A percentile compares a stretch with the other conserved stretches of the same genome.
Conservation (phyloP, 352 stramenopile species). For the Globisporangium sylvaticum region DNA sequence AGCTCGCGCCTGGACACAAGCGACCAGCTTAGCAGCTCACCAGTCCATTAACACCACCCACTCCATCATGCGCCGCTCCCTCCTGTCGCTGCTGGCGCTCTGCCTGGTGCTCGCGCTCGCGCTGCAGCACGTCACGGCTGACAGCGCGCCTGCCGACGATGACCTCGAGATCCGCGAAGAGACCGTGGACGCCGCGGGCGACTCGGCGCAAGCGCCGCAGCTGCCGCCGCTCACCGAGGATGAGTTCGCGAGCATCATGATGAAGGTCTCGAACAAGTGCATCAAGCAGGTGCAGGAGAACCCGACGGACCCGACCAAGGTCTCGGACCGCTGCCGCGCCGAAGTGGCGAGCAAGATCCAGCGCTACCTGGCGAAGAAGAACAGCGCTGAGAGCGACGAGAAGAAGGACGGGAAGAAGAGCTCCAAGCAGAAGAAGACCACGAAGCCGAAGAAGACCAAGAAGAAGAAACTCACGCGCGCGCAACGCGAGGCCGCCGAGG, state of each 20-base stretch:
- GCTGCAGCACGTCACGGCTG: conserved; percentile 15
- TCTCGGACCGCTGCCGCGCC: conserved; percentile 62
- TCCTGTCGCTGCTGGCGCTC: conserved; percentile 49
- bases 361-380: conserved; percentile 50
- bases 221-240: conserved; percentile 48
- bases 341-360: conserved; percentile 58
- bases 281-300: conserved; percentile 70
- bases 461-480: conserved; percentile 65
- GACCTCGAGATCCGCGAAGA: conserved; percentile 37
- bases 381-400: conserved; percentile 25
- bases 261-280: conserved; percentile 73
- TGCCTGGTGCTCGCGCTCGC: conserved; percentile 31
- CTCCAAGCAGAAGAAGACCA: conserved; percentile 17
- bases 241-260: conserved; percentile 61
- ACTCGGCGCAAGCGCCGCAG: conserved; percentile 24
- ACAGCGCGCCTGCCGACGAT: conserved; percentile 18
- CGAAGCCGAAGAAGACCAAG: conserved; percentile 46
- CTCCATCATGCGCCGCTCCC: conserved; percentile 34
- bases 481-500: conserved; percentile 45
- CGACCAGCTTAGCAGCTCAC: not conserved
- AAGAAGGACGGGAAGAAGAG: conserved; percentile 21
- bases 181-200: conserved; percentile 29
- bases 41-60: not conserved
- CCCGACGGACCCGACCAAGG: conserved; percentile 46
- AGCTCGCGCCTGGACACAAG: conserved; percentile 5